Conservation (phyloP, 208 protist genomes). For the Leishmania major region DNA sequence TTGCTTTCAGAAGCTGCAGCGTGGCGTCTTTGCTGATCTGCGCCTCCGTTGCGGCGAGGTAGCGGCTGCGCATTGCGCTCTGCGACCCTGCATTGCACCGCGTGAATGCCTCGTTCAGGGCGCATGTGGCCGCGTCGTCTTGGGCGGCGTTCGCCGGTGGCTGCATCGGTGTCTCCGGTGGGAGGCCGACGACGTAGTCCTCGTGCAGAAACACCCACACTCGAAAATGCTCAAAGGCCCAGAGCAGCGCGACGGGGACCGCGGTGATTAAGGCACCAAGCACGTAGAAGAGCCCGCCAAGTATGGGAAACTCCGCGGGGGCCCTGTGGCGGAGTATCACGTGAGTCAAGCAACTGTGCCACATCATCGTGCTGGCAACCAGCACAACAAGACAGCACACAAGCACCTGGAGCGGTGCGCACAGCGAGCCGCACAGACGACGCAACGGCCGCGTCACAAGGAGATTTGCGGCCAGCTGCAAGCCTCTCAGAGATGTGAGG, state of each 20-base stretch:
- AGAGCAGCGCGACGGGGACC: constrained; percentile 5
- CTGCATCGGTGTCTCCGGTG: constrained; percentile 12
- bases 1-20: constrained; percentile 18
- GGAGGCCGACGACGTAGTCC: constrained; percentile 20
- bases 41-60: constrained; percentile 1
- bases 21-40: constrained; percentile 2
- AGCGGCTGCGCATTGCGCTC: neutral
- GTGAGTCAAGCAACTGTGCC: neutral
- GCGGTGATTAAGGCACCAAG: constrained; percentile 5
- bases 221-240: constrained; percentile 14
- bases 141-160: neutral
- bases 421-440: neutral
- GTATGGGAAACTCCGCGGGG: neutral
- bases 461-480: constrained; percentile 1
- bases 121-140: constrained; percentile 4
- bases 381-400: neutral
- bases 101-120: constrained; percentile 20
- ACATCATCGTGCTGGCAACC: constrained; percentile 4
- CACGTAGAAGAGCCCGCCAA: neutral
- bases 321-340: neutral
- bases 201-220: constrained; percentile 28
- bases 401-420: constrained; percentile 4
- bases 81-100: neutral
- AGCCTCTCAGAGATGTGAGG: constrained; percentile 5
- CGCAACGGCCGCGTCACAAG: constrained; percentile 2